Base-by-base conservation (phyloP, 495 filamentous ascomycete genomes). In the Zalerion maritima region DNA sequence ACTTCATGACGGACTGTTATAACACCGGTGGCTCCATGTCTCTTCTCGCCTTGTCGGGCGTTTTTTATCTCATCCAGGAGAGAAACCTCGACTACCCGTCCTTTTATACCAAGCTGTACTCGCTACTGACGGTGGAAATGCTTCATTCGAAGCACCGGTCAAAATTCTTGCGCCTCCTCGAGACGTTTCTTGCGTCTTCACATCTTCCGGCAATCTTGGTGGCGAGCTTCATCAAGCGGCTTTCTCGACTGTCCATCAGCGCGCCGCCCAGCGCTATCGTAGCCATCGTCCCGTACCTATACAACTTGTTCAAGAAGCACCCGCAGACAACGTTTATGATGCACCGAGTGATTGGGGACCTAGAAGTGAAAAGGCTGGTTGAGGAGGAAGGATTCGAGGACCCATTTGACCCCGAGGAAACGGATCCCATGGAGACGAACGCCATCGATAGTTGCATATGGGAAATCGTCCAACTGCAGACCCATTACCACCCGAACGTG, bases 401-500 rank as follows among this genome's bases (percentile, higher is more conserved):
- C 43, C 76, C 81, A 0, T 99, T 93, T 42, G 55, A 78, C 26
- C 59, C 70, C 30, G 51, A 63, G 5, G 81, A 94, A 53, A 36
- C 57, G 25, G 81, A 99, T 42, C 91, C 91, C 4, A 79, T 79
- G 64, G 64, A 74, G 54, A 94, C 89, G 4, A 42, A 62, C 29
- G 91, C 91, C 7, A 77, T 96, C 28, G 85, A 94, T 32, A 93
- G 83, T 50, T 81, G 78, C 53, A 53, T 96, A 8, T 99, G 91
- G 91, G 91, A 99, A 53, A 68, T 96, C 20, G 76, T 86, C 32
- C 78, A 76, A 30, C 59, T 94, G 26, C 82, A 89, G 54, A 73
- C 72, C 3, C 91, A 99, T 56, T 96, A 89, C 55, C 91, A 99
- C 49, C 91, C 91, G 20, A 96, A 94, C 47, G 85, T 99, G 20